Conservation (phyloP, 2,329 filamentous ascomycete genomes). For the Penicillium sp. region DNA sequence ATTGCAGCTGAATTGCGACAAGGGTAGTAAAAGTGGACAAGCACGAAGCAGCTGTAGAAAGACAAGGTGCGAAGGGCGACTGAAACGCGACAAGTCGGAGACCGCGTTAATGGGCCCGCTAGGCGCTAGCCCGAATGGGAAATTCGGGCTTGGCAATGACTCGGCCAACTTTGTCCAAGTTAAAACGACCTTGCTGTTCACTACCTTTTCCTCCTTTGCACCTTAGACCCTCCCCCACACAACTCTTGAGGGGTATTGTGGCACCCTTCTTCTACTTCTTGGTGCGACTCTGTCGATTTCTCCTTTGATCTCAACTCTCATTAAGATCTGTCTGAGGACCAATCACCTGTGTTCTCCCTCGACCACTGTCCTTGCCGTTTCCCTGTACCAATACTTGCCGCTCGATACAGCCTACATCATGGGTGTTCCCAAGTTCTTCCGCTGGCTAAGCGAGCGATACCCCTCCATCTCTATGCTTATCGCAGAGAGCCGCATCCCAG, state of each 20-base stretch:
- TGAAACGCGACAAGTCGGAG: slow-evolving; percentile 15
- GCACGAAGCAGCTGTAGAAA: slow-evolving; percentile 1
- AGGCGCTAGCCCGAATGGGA: slow-evolving; percentile 23
- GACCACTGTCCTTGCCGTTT: slow-evolving; percentile 3
- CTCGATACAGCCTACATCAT: slow-evolving; percentile 39
- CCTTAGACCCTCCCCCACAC: neutral
- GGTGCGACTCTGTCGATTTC: neutral
- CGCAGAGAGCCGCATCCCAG: slow-evolving; percentile 95
- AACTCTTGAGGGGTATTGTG: neutral
- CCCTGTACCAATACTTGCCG: slow-evolving; percentile 5
- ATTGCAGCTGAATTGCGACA: slow-evolving; percentile 1
- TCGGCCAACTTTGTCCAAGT: slow-evolving; percentile 1
- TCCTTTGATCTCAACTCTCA: slow-evolving; percentile 8
- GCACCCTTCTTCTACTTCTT: neutral
- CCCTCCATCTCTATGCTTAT: slow-evolving; percentile 97
- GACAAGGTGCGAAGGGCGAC: slow-evolving; percentile 8
- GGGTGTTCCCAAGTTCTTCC: slow-evolving; percentile 85
- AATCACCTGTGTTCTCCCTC: neutral
- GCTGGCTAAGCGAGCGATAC: slow-evolving; percentile 99
- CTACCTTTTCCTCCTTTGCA: neutral
- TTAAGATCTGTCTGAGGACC: slow-evolving; percentile 2
- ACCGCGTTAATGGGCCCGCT: slow-evolving; percentile 36
- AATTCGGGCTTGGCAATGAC: slow-evolving; percentile 23
- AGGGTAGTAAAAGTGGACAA: neutral
- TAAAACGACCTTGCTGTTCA: neutral